Evolutionary conservation across 768 basidiomycete genomes (phyloP), one percentile per base, ranked within the genome.

Genomic region (Lyophyllum decastes): DNA sequence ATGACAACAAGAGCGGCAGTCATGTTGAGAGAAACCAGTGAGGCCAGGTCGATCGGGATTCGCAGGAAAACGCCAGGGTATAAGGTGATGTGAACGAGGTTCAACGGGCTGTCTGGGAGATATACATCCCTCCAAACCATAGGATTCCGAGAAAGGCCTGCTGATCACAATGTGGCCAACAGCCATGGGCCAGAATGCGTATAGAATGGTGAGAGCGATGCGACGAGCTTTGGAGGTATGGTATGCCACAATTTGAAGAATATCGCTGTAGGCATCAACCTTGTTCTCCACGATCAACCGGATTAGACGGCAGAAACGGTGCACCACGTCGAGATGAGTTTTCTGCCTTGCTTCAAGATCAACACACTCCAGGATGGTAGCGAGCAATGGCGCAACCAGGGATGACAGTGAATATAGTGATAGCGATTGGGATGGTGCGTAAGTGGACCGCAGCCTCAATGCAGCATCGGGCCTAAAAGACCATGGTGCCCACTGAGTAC

Each of bases 231-330:
- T 77, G 7, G 80, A 68, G 3, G 84, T 78, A 52, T 87, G 84
- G 66, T 88, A 87, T 12, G 90, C 90, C 26, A 86, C 74, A 30
- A 92, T 78, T 59, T 90, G 84, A 10, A 95, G 78, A 1, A 91
- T 55, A 70, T 94, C 92, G 43, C 84, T 75, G 66, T 87, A 87
- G 3, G 82, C 77, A 68, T 94, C 91, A 0, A 80, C 76, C 66
- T 92, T 94, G 30, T 77, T 72, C 24, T 70, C 73, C 16, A 84
- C 69, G 25, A 92, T 77, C 17, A 81, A 68, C 24, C 75, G 70
- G 26, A 93, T 65, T 14, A 93, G 72, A 12, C 78, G 77, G 60
- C 80, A 77, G 49, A 89, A 76, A 14, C 80, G 77, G 60, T 84
- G 73, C 19, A 78, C 61, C 3, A 77, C 76, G 47, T 80, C 76